phyloP scores from a whole-genome alignment of 2,329 filamentous ascomycete genomes.

The Fusarium sp. region DNA sequence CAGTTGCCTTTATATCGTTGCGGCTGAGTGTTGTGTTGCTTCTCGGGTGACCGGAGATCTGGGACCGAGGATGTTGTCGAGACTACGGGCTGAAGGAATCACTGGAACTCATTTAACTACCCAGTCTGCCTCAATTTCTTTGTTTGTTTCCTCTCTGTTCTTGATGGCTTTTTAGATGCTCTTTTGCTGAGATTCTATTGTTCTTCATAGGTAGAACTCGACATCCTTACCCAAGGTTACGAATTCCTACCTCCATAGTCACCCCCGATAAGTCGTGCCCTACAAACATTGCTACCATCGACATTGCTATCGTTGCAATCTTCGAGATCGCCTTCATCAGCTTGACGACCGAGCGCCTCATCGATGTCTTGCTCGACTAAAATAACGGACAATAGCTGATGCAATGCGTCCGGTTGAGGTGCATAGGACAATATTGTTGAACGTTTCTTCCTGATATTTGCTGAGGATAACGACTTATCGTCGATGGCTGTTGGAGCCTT shows the following conservation, averaged over 20 bases:
- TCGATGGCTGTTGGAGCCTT: not conserved
- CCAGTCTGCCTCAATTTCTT: not conserved
- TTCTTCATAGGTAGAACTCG: not conserved
- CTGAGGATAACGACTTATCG: not conserved
- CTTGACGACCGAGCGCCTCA: too few species aligned
- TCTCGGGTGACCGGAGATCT: not conserved
- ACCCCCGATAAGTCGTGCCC: not conserved
- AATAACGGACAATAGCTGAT: not conserved
- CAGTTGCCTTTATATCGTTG: not conserved
- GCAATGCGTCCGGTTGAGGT: not conserved
- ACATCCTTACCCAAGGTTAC: not conserved
- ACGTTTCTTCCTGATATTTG: not conserved
- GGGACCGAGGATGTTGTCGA: conserved; percentile 10
- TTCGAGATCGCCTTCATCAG: not conserved
- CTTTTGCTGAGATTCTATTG: not conserved
- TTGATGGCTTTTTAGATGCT: not conserved
- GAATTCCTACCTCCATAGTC: not conserved
- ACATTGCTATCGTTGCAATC: too few species aligned
- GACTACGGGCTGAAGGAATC: not conserved
- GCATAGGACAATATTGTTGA: not conserved
- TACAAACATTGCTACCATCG: not conserved
- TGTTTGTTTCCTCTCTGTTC: not conserved
- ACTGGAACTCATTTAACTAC: not conserved
- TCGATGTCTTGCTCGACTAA: not conserved
- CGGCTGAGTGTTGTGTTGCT: not conserved